A percentile compares a stretch with the other conserved stretches of the same genome.
These are phyloP conservation scores for Sequoiadendron giganteum DNA, from an alignment of 75 land plant species.

Conservation along the genomic window DNA sequence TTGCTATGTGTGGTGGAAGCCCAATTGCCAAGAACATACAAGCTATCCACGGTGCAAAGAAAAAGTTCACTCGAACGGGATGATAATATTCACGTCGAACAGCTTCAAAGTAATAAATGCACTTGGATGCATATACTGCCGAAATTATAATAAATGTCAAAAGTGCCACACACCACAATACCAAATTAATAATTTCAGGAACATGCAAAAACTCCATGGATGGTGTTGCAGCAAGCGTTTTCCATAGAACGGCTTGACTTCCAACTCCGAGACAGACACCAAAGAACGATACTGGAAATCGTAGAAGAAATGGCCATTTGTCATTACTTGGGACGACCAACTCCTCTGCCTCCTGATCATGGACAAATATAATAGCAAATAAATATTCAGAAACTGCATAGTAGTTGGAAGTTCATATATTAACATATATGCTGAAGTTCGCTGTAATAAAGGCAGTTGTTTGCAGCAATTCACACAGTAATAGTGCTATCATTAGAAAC, in stretches of 20 bases:
- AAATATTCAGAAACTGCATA: not conserved
- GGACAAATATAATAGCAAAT: constrained; percentile 1
- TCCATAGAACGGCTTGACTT: constrained; percentile 87
- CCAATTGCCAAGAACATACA: constrained; percentile 63
- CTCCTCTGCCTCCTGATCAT: constrained; percentile 68
- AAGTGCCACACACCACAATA: constrained; percentile 62
- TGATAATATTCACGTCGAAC: constrained; percentile 83
- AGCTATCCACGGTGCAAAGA: constrained; percentile 87
- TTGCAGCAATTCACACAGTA: not conserved
- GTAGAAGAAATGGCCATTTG: constrained; percentile 87
- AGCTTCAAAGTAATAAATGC: constrained; percentile 80
- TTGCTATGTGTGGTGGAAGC: constrained; percentile 50
- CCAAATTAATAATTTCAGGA: constrained; percentile 37
- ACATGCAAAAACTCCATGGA: constrained; percentile 58
- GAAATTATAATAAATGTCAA: constrained; percentile 26
- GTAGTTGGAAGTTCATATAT: not conserved
- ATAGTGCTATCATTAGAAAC: not conserved
- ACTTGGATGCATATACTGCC: constrained; percentile 48
- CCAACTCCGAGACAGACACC: constrained; percentile 78
- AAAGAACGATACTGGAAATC: constrained; percentile 70
- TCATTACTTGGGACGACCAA: constrained; percentile 59
- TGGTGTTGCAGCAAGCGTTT: constrained; percentile 48
- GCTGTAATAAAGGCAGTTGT: not conserved
- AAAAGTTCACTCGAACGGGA: constrained; percentile 83
- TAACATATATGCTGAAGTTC: not conserved